phyloP scores from a whole-genome alignment of 768 basidiomycete genomes.

The Leccinum truebloodii region DNA sequence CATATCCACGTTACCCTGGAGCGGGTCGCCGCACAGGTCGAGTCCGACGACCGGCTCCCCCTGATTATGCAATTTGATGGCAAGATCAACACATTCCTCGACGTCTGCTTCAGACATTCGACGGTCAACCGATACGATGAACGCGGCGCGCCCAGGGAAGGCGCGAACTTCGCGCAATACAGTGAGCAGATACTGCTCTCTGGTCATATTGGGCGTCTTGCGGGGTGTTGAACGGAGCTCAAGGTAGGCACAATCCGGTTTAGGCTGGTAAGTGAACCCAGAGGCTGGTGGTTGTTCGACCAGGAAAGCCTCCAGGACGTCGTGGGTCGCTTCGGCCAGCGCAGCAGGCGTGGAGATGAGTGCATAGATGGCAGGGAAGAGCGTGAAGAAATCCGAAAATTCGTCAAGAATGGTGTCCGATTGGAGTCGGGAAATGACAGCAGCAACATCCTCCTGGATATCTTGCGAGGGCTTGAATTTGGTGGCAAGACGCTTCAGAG shows the following conservation, averaged over 20 bases:
- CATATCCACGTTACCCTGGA: conserved; percentile 52
- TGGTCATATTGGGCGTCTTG: conserved; percentile 55
- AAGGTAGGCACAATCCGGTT: conserved; percentile 66
- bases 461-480: conserved; percentile 34
- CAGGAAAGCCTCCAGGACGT: conserved; percentile 69
- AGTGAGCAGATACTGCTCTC: conserved; percentile 58
- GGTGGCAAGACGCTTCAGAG: conserved; percentile 62
- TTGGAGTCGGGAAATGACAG: conserved; percentile 44
- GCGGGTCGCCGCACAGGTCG: conserved; percentile 80
- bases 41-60: conserved; percentile 73
- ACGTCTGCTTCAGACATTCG: conserved; percentile 56
- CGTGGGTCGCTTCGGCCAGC: conserved; percentile 56
- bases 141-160: conserved; percentile 54
- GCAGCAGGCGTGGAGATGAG: conserved; percentile 63
- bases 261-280: conserved; percentile 33
- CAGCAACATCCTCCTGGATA: conserved; percentile 39
- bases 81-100: conserved; percentile 57
- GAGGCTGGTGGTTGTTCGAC: conserved; percentile 20
- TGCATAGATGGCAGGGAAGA: conserved; percentile 80
- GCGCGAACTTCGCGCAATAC: conserved; percentile 66
- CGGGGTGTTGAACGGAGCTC: conserved; percentile 86
- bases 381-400: conserved; percentile 69
- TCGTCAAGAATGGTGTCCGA: conserved; percentile 46
- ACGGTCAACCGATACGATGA: conserved; percentile 79
- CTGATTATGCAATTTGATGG: conserved; percentile 50